Percentiles rank a stretch among this genome's conserved stretches.
Evolutionary conservation across 495 filamentous ascomycete species (phyloP).

Genomic region (Penicillium pulvis): DNA sequence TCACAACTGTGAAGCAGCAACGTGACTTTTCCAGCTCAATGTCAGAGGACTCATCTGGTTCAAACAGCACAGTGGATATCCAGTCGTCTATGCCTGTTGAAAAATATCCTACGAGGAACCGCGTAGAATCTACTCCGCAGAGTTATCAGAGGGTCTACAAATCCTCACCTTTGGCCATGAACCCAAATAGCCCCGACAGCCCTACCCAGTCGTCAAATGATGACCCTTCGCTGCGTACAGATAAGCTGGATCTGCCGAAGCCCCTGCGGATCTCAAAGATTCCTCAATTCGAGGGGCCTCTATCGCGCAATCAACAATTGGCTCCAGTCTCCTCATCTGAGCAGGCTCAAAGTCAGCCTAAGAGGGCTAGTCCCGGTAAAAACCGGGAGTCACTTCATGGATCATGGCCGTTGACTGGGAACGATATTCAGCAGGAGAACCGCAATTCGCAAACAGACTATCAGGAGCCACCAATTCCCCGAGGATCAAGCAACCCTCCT

Average conservation of each 20-base stretch:
- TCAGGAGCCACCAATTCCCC: background rate
- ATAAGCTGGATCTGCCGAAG: background rate
- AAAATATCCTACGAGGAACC: constrained; percentile 11
- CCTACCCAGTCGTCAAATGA: background rate
- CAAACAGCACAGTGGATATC: background rate
- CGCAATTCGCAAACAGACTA: background rate
- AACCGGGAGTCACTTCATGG: background rate
- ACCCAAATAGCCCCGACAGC: constrained; percentile 10
- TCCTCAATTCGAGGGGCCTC: background rate
- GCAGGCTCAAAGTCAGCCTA: background rate
- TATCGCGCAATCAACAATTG: constrained; percentile 5
- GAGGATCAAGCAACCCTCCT: constrained; percentile 2
- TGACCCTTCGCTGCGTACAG: background rate
- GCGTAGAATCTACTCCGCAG: constrained; percentile 11
- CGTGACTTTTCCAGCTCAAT: constrained; percentile 1
- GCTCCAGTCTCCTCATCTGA: background rate
- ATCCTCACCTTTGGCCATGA: constrained; percentile 38
- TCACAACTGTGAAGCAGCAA: constrained; percentile 13
- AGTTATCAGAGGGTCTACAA: constrained; percentile 29
- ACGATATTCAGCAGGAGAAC: background rate
- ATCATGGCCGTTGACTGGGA: background rate
- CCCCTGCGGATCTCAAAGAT: background rate
- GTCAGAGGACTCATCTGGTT: constrained; percentile 2
- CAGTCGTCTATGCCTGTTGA: background rate
- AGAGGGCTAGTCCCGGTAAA: background rate